Evolutionary conservation across 164 flowering plant genomes (phyloP).

Genomic region (Annona cherimola): DNA sequence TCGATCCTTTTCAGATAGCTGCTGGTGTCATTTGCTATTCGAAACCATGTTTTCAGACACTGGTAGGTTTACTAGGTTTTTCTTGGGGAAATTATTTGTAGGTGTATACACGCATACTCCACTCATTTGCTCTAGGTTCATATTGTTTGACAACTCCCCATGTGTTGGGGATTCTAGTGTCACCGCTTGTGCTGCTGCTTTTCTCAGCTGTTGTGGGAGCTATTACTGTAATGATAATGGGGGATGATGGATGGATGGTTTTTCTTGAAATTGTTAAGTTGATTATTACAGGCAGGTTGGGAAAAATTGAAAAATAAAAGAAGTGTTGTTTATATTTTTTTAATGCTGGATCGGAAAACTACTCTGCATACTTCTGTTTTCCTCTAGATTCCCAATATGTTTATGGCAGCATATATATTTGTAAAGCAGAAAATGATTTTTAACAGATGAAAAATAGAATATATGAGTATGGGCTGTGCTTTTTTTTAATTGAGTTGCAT

Average conservation of each 20-base stretch:
- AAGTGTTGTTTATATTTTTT: background rate
- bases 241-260: background rate
- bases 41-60: background rate
- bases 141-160: background rate
- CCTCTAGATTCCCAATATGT: no score
- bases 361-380: background rate
- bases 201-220: slow-evolving; percentile 18
- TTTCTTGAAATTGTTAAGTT: background rate
- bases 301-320: background rate
- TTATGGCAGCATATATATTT: no score
- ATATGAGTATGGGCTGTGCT: no score
- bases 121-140: background rate
- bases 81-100: background rate
- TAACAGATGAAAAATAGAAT: no score
- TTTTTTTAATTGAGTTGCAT: no score
- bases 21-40: background rate
- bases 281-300: background rate
- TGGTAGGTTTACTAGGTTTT: background rate
- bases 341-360: background rate
- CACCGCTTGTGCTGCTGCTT: slow-evolving; percentile 4
- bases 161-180: background rate
- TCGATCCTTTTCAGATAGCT: slow-evolving; percentile 7
- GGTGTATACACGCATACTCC: background rate
- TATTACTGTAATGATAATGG: slow-evolving; percentile 5
- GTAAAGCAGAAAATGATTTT: no score